Conservation (phyloP, 805 yeast species). For the Candida sakaeoensis region DNA sequence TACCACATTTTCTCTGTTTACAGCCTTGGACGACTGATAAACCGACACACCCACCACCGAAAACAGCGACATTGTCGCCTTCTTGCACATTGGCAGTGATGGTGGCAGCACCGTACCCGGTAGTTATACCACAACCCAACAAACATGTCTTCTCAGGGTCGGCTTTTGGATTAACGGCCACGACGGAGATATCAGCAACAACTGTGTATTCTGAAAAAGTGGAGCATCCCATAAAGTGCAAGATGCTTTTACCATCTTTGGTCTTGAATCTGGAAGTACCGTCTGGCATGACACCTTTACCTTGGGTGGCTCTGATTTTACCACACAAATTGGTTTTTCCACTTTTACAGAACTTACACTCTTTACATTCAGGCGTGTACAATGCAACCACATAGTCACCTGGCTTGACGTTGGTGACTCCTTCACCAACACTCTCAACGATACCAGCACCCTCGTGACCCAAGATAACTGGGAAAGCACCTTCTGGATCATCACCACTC, state of each 20-base stretch:
- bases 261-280: slow-evolving; percentile 89
- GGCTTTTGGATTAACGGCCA: slow-evolving; percentile 82
- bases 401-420: slow-evolving; percentile 80
- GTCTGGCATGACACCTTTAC: slow-evolving; percentile 98
- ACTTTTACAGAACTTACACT: slow-evolving; percentile 90
- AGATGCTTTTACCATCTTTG: slow-evolving; percentile 72
- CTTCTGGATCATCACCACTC: slow-evolving; percentile 94
- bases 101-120: slow-evolving; percentile 97
- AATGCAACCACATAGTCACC: slow-evolving; percentile 94
- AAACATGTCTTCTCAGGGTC: slow-evolving; percentile 84
- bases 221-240: slow-evolving; percentile 98
- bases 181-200: slow-evolving; percentile 95
- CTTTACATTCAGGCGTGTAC: slow-evolving; percentile 94
- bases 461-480: slow-evolving; percentile 85
- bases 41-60: slow-evolving; percentile 98
- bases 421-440: slow-evolving; percentile 93
- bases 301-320: slow-evolving; percentile 94
- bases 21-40: slow-evolving; percentile 97
- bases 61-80: slow-evolving; percentile 93
- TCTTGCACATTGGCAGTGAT: slow-evolving; percentile 86
- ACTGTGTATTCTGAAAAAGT: slow-evolving; percentile 97
- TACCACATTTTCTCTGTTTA: slow-evolving; percentile 70
- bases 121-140: slow-evolving; percentile 97
- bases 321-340: slow-evolving; percentile 98
- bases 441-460: slow-evolving; percentile 99